Conservation (phyloP, 164 flowering plant species). For the Sedum album region DNA sequence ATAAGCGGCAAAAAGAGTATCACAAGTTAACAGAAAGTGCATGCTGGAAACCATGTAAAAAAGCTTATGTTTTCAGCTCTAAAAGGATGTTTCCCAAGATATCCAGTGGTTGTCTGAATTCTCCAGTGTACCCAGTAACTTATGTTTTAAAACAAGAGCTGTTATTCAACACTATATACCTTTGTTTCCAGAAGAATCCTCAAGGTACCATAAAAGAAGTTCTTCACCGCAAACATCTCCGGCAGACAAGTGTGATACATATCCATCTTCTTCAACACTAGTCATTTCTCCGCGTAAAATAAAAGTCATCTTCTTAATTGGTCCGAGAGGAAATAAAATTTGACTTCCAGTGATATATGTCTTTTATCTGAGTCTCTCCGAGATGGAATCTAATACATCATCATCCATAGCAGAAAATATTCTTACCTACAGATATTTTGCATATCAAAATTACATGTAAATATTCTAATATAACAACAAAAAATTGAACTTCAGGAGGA, state of each 20-base stretch:
- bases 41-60: neutral
- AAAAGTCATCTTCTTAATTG: constrained; percentile 52
- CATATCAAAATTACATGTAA: neutral
- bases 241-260: constrained; percentile 33
- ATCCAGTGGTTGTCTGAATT: no score
- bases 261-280: constrained; percentile 41
- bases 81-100: neutral
- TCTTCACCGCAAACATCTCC: constrained; percentile 85
- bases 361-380: constrained; percentile 60
- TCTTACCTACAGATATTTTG: constrained; percentile 41
- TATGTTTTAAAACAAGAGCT: neutral
- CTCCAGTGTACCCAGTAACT: no score
- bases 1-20: neutral
- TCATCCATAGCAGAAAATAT: constrained; percentile 66
- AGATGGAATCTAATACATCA: constrained; percentile 57
- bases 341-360: constrained; percentile 57
- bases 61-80: neutral
- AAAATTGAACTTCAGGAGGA: neutral
- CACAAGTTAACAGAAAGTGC: neutral
- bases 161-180: constrained; percentile 23
- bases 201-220: constrained; percentile 82
- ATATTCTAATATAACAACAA: neutral
- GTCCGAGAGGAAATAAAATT: constrained; percentile 40
- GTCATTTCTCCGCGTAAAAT: constrained; percentile 62
- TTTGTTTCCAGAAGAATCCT: constrained; percentile 44